Percentiles rank a stretch among this genome's conserved stretches.
Evolutionary conservation across 768 basidiomycete genomes (phyloP).

Genomic region (Rhodosporidiobolus sp.): DNA sequence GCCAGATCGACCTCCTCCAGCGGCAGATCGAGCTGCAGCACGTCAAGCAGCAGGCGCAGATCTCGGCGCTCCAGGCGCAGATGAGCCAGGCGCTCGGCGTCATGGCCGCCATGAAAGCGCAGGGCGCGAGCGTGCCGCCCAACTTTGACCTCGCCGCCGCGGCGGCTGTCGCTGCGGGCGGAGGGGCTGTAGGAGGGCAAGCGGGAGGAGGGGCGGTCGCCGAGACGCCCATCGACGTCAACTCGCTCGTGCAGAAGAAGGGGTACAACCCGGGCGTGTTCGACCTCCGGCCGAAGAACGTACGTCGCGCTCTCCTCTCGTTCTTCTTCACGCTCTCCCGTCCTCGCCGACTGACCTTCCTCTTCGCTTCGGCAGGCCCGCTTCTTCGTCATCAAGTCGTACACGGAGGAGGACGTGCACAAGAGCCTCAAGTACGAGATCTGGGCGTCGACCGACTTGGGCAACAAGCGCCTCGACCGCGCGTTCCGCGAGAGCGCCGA

Average conservation of each 20-base stretch:
- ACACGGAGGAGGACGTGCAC: slow-evolving; percentile 98
- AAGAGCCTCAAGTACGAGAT: slow-evolving; percentile 54
- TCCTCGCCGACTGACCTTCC: background rate
- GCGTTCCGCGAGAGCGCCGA: slow-evolving; percentile 94
- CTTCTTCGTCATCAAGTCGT: slow-evolving; percentile 97
- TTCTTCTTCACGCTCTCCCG: background rate
- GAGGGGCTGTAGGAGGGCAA: slow-evolving; percentile 48
- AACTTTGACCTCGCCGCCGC: background rate
- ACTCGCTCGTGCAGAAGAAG: slow-evolving; percentile 76
- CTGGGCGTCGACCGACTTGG: slow-evolving; percentile 53
- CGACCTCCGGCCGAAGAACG: slow-evolving; percentile 73
- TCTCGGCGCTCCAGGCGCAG: slow-evolving; percentile 38
- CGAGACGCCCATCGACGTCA: slow-evolving; percentile 71
- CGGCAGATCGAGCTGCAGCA: slow-evolving; percentile 19
- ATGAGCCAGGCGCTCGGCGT: slow-evolving; percentile 36
- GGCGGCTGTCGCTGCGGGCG: slow-evolving; percentile 31
- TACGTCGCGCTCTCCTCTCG: slow-evolving; percentile 50
- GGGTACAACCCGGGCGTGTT: slow-evolving; percentile 87
- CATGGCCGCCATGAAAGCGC: slow-evolving; percentile 31
- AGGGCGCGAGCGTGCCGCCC: slow-evolving; percentile 3
- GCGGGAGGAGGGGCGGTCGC: slow-evolving; percentile 48
- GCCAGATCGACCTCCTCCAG: slow-evolving; percentile 29
- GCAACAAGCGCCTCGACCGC: slow-evolving; percentile 94
- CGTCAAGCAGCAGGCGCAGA: slow-evolving; percentile 37
- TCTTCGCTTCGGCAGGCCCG: slow-evolving; percentile 66